Base-by-base conservation (phyloP, 2,329 filamentous ascomycete genomes). In the Teratosphaeriaceae sp. region DNA sequence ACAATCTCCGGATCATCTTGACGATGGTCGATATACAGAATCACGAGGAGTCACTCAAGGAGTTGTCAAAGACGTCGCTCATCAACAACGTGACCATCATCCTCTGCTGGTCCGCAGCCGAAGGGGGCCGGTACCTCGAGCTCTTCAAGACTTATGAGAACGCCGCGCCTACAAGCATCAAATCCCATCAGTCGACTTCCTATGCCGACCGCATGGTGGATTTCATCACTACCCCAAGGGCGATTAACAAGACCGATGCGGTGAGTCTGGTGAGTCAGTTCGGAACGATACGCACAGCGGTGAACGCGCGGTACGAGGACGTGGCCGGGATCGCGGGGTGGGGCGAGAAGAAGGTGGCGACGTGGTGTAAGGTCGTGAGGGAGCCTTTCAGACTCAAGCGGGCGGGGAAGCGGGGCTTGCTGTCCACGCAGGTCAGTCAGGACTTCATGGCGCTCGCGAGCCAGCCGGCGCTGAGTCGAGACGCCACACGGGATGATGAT, bases 101-200 rank as follows among this genome's bases (percentile, higher is more conserved):
- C 40, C 74, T 97, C 6, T 94, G 88, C 68, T 98, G 92, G 92
- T 90, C 85, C 5, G 86, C 90, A 13, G 84, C 87, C 46, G 92
- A 98, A 69, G 90, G 89, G 2, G 92, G 86, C 0, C 82, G 90
- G 56, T 98, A 98, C 60, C 74, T 98, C 19, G 92, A 97, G 62
- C 72, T 95, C 8, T 97, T 90, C 74, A 98, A 98, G 65, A 86
- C 84, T 1, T 94, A 88, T 57, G 92, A 98, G 66, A 82, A 94
- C 61, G 86, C 89, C 24, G 85, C 88, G 20, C 76, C 79, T 3
- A 80, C 80, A 0, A 84, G 85, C 23, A 97, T 98, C 64, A 82
- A 83, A 46, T 88, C 88, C 9, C 84, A 88, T 54, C 88, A 94
- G 65, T 80, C 85, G 1, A 84, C 82, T 16, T 82, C 80, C 41